These are phyloP conservation scores for Aristolochia californica DNA, from an alignment of 164 flowering plant species.

Conservation along the genomic window DNA sequence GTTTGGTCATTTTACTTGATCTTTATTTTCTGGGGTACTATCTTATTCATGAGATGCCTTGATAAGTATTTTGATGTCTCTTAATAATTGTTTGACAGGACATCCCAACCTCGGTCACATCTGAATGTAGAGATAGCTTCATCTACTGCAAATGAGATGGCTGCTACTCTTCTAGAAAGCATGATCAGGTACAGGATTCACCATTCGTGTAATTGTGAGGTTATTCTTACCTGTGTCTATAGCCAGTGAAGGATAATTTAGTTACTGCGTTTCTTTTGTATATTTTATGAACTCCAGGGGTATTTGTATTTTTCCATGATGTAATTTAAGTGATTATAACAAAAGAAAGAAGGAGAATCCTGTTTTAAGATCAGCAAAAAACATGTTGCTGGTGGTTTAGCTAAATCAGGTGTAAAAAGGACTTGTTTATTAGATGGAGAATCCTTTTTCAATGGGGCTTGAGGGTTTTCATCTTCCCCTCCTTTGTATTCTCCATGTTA, in stretches of 20 bases:
- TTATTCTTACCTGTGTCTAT: not conserved
- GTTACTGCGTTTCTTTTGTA: not conserved
- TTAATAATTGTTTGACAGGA: constrained; percentile 12
- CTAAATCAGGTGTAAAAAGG: too few species aligned
- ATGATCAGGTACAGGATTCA: constrained; percentile 35
- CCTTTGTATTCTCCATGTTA: not conserved
- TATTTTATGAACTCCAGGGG: too few species aligned
- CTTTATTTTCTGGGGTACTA: too few species aligned
- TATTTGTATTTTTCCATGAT: too few species aligned
- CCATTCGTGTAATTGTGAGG: not conserved
- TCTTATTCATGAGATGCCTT: too few species aligned
- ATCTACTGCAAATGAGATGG: constrained; percentile 31
- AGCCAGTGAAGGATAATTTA: not conserved
- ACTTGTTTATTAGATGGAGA: too few species aligned
- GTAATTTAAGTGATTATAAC: too few species aligned
- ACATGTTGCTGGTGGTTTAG: too few species aligned
- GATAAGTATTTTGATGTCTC: not conserved
- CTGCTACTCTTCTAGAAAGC: constrained; percentile 29
- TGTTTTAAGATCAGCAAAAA: too few species aligned
- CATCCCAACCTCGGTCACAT: constrained; percentile 18
- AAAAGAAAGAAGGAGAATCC: too few species aligned
- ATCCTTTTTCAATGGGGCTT: too few species aligned
- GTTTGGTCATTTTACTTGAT: too few species aligned
- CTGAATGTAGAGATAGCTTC: constrained; percentile 16
- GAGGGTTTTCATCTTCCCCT: not conserved